These are phyloP conservation scores for Boletellus ananas DNA, from an alignment of 768 basidiomycete species.

Conservation along the genomic window DNA sequence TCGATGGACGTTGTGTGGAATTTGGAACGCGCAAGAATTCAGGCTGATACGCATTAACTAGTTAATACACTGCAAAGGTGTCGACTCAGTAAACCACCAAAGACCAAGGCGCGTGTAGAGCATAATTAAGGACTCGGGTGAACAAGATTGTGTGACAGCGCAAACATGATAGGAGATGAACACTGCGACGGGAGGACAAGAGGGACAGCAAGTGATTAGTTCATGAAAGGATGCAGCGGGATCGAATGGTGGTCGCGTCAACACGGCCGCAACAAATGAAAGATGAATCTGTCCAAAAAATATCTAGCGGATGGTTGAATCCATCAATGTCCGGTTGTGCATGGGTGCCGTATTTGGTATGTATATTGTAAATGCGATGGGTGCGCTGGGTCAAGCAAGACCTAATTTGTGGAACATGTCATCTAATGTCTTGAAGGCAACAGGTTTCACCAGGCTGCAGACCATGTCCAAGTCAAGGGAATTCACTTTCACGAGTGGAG, in stretches of 20 bases:
- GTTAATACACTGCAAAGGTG: not conserved
- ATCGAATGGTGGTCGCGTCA: not conserved
- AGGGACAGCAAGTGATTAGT: not conserved
- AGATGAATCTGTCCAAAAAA: slow-evolving; percentile 1
- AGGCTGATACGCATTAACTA: not conserved
- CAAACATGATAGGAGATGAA: not conserved
- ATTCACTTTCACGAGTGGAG: slow-evolving; percentile 13
- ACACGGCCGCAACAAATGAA: not conserved
- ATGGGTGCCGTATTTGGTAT: not conserved
- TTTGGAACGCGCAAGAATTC: too few relatives aligned
- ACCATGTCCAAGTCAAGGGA: not conserved
- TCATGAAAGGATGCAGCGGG: slow-evolving; percentile 9
- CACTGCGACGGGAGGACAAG: not conserved
- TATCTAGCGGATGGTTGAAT: slow-evolving; percentile 6
- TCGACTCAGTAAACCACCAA: not conserved
- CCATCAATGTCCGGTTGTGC: slow-evolving; percentile 9
- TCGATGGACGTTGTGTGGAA: too few relatives aligned
- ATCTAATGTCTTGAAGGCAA: slow-evolving; percentile 88
- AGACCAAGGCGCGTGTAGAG: too few relatives aligned
- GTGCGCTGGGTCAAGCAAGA: slow-evolving; percentile 31
- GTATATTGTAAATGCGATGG: slow-evolving; percentile 11
- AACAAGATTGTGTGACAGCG: not conserved
- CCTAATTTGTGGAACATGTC: slow-evolving; percentile 78
- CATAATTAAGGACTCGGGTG: not conserved
- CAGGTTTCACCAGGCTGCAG: slow-evolving; percentile 85